Base-by-base conservation (phyloP, 306 rosid genomes). In the Mimosa bimucronata region DNA sequence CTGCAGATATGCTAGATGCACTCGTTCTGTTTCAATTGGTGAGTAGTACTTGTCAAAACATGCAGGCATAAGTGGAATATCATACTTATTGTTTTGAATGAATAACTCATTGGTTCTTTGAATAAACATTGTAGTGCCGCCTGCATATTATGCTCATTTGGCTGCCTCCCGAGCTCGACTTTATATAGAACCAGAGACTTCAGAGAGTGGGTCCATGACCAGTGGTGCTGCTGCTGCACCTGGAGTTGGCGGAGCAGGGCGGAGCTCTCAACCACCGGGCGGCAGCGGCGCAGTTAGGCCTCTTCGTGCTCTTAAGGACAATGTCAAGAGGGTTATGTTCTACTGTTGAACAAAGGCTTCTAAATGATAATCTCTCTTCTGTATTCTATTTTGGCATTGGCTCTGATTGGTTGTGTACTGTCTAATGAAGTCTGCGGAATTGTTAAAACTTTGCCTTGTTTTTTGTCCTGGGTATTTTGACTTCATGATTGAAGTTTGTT, bases 151-250 rank as follows among this genome's bases (percentile, higher is more conserved):
- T 16, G 98, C 98, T 6, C 98, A 94, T 85, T 86, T 94, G 48
- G 98, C 98, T 50, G 98, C 98, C 2, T 94, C 92, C 69, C 88
- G 98, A 66, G 98, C 97, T n/a, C 94, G 98, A 1, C 92, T 91
- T 80, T 94, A 94, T 29, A 86, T 89, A 89, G 98, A 92, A 83
- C 98, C 98, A 0, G 97, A 94, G 67, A 81, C 91, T 5, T 91
- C 91, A 2, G 98, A 92, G 28, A 90, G 87, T 62, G 97, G 97
- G 2, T 92, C 98, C 2, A 81, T 93, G 91, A 81, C 94, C 0
- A 95, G 99, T 61, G 92, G 91, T 3, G 92, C 90, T n/a, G 84
- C 83, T 38, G 83, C 87, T 19, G 97, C 93, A 41, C 94, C 95
- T 0, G 94, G 92, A 4, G 87, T 87, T 55, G 81, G 76, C 11